Evolutionary conservation across 1,284 basidiomycete genomes (phyloP).

Genomic region (Schizopora paradoxa): DNA sequence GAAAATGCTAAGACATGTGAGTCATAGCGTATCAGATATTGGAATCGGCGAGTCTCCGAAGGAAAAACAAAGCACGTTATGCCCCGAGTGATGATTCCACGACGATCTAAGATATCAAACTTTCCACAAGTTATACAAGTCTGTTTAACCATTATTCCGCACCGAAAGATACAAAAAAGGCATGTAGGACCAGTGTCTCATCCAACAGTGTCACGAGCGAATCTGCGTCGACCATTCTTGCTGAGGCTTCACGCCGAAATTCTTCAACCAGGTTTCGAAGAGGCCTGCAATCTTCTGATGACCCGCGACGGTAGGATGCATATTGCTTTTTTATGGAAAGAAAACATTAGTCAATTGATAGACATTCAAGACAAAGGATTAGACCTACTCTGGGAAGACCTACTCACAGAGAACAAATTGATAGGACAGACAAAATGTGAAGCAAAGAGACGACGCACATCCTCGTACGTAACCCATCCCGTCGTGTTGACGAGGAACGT

Average conservation of each 20-base stretch:
- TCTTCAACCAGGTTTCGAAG: conserved; percentile 40
- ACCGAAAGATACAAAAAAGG: too few relatives aligned
- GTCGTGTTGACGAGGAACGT: conserved; percentile 53
- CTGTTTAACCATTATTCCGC: too few relatives aligned
- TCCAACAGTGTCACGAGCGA: too few relatives aligned
- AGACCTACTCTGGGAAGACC: conserved; percentile 43
- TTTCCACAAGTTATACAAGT: too few relatives aligned
- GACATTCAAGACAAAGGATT: background rate
- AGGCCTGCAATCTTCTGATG: conserved; percentile 44
- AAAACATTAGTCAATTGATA: background rate
- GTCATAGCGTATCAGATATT: too few relatives aligned
- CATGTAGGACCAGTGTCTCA: too few relatives aligned
- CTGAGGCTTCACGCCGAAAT: conserved; percentile 38
- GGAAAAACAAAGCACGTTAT: too few relatives aligned
- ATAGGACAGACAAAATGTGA: background rate
- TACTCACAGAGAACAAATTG: background rate
- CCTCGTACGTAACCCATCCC: conserved; percentile 47
- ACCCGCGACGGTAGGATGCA: conserved; percentile 43
- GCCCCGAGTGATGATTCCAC: too few relatives aligned
- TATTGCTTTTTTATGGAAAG: too few relatives aligned
- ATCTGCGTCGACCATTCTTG: conserved; percentile 27
- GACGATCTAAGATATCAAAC: too few relatives aligned
- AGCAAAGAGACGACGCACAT: conserved; percentile 26
- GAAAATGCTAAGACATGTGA: too few relatives aligned
- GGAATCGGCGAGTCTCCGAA: too few relatives aligned